phyloP scores from a whole-genome alignment of 257 asterid species.

The Solanum dulcamara region DNA sequence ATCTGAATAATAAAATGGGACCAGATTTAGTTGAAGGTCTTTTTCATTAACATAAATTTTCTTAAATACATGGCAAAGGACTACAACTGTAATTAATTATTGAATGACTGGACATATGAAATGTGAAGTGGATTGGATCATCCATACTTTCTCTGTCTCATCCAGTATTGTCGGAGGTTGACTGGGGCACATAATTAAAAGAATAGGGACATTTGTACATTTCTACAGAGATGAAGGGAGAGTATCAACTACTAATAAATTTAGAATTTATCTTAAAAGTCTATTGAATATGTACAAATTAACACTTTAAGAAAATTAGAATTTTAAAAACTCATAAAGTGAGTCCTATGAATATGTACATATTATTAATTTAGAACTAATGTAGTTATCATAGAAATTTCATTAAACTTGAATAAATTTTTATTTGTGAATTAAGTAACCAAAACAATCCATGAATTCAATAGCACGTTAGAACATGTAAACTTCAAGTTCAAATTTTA shows the following conservation, averaged over 20 bases:
- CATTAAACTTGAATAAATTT: not conserved
- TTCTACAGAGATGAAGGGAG: not conserved
- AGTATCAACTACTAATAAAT: not conserved
- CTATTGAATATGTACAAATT: not conserved
- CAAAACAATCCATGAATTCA: not conserved
- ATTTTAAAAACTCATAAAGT: too few species aligned
- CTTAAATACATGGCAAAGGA: not conserved
- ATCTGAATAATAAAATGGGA: not conserved
- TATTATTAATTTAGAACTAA: not conserved
- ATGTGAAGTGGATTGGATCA: not conserved
- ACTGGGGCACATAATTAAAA: not conserved
- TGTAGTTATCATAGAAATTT: not conserved
- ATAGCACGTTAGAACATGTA: not conserved
- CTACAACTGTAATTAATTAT: not conserved
- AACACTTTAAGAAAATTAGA: too few species aligned
- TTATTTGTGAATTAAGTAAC: not conserved
- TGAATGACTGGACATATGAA: not conserved
- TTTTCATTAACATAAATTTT: not conserved
- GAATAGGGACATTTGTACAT: not conserved
- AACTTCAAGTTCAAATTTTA: not conserved
- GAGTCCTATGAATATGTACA: not conserved
- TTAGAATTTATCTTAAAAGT: not conserved
- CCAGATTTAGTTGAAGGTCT: not conserved
- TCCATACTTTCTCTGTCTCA: not conserved
- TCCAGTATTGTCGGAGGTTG: not conserved